Evolutionary conservation across 2,329 filamentous ascomycete genomes (phyloP), one percentile per base, ranked within the genome.

Genomic region (Talaromyces sp.): DNA sequence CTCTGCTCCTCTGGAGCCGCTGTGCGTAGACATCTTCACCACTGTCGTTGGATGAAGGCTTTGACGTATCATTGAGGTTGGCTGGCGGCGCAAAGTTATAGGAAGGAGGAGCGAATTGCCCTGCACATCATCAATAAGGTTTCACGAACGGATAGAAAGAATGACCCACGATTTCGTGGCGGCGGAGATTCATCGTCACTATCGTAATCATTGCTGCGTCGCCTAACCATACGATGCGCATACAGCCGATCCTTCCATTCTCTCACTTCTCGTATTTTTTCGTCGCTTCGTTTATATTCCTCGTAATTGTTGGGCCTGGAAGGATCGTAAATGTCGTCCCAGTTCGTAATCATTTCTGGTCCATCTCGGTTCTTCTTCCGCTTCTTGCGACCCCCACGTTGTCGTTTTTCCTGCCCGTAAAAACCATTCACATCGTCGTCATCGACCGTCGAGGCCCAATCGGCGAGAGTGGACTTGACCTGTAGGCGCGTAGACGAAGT

Each of bases 251-350:
- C 87, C 74, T 93, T 96, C 93, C 93, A 97, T 71, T 96, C 92
- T 65, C 87, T 85, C 3, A 93, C 86, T 74, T 96, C 92, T 19
- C 85, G 82, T 66, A 93, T 86, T 73, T 91, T 90, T 78, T 96
- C 93, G 66, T 96, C 92, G 72, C 92, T 95, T 66, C 88, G 84
- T 66, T 91, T 85, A 74, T 95, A 97, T 73, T 94, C 90, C 63
- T 93, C 90, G 59, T 94, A 90, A 69, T 89, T 93, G 47, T 91
- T 96, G 9, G 93, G 93, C 45, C 90, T 83, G 11, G 89, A 83
- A 0, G 92, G 91, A 72, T 97, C 93, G 75, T 97, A 97, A 27
- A 95, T 86, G 74, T 96, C 92, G 75, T 96, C 90, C 93, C 93
- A 97, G 73, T 96, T 89, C n/a, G 84, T 79, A 5, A 79, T 77